Evolutionary conservation across 257 asterid species (phyloP).

Genomic region (Solanum bukasovii): DNA sequence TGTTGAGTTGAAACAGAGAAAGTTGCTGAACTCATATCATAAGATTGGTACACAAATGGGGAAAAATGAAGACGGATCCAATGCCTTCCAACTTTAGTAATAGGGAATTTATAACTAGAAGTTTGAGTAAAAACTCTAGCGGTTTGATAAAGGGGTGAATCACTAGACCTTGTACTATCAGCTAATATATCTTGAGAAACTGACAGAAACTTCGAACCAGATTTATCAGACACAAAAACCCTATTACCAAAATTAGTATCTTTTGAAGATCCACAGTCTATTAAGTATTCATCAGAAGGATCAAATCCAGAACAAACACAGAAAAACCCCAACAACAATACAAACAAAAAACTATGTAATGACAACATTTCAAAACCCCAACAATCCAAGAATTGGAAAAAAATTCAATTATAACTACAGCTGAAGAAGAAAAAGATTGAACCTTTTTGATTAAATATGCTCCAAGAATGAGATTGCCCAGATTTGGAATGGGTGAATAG

Average conservation of each 20-base stretch:
- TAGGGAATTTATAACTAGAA: slow-evolving; percentile 46
- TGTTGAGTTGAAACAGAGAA: slow-evolving; percentile 50
- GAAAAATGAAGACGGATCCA: slow-evolving; percentile 46
- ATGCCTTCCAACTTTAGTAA: slow-evolving; percentile 38
- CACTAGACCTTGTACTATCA: slow-evolving; percentile 17
- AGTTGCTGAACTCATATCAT: slow-evolving; percentile 36
- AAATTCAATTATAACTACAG: not conserved
- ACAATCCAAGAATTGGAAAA: not conserved
- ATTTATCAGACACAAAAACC: slow-evolving; percentile 42
- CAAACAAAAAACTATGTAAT: slow-evolving; percentile 28
- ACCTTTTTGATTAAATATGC: not conserved
- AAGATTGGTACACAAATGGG: slow-evolving; percentile 21
- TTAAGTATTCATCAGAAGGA: slow-evolving; percentile 39
- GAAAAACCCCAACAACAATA: slow-evolving; percentile 34
- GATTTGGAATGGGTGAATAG: not conserved
- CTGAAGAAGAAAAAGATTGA: not conserved
- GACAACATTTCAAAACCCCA: slow-evolving; percentile 21
- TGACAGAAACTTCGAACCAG: slow-evolving; percentile 37
- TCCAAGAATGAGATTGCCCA: not conserved
- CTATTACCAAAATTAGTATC: slow-evolving; percentile 34
- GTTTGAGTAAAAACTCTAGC: slow-evolving; percentile 48
- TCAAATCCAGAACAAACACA: slow-evolving; percentile 24
- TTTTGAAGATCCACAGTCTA: slow-evolving; percentile 53
- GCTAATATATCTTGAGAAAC: slow-evolving; percentile 44
- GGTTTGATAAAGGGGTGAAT: slow-evolving; percentile 39